phyloP scores from a whole-genome alignment of 148 eudicot species.

The Suaeda aralocaspica region DNA sequence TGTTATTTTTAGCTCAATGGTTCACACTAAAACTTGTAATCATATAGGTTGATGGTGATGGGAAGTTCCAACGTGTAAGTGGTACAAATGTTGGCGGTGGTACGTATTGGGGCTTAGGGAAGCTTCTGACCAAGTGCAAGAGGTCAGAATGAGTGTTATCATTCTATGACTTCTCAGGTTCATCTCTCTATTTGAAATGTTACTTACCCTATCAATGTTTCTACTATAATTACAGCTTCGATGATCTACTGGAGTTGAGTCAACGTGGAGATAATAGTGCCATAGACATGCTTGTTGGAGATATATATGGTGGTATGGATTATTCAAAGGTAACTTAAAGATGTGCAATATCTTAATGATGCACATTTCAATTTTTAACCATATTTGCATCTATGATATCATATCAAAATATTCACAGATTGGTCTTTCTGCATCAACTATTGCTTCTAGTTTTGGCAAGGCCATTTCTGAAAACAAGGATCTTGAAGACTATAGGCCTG shows the following conservation, averaged over 20 bases:
- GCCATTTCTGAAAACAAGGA: conserved; percentile 81
- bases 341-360: neutral
- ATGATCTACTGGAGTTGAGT: conserved; percentile 87
- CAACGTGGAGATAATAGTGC: conserved; percentile 91
- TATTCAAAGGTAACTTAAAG: conserved; percentile 61
- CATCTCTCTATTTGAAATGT: conserved; percentile 10
- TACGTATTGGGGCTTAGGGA: conserved; percentile 97
- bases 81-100: conserved; percentile 99
- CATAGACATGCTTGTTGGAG: conserved; percentile 96
- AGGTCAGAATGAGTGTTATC: conserved; percentile 38
- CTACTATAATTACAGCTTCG: conserved; percentile 50
- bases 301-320: conserved; percentile 94
- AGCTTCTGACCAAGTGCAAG: conserved; percentile 84
- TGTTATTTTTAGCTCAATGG: neutral
- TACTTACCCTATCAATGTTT: neutral
- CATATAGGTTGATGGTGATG: conserved; percentile 90
- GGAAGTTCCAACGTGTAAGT: conserved; percentile 85
- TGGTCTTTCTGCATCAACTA: conserved; percentile 96
- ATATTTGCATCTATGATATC: neutral
- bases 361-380: neutral
- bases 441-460: conserved; percentile 99
- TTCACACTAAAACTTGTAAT: conserved; percentile 12
- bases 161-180: conserved; percentile 12
- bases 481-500: conserved; percentile 88
- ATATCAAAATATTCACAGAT: conserved; percentile 45